Evolutionary conservation across 495 filamentous ascomycete genomes (phyloP), one percentile per base, ranked within the genome.

Genomic region (Neurospora discreta): DNA sequence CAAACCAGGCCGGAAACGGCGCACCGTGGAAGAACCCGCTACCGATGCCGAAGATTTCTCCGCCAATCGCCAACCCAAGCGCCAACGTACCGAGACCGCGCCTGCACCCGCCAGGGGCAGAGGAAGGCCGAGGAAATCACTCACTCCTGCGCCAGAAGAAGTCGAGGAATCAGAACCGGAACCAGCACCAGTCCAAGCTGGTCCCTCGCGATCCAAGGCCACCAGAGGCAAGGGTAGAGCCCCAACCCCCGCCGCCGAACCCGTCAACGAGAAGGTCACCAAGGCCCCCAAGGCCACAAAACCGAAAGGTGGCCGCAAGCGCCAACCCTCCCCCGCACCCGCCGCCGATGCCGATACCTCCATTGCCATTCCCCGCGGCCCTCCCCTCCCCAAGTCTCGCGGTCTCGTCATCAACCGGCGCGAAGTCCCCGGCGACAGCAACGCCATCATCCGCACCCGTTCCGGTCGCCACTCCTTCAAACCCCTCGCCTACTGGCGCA

Each of bases 401-500:
- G 90, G 89, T 69, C 83, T 94, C 4, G 87, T 91, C 70, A 90
- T 93, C 70, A 82, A 91, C 69, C 91, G 92, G 67, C 87, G 89
- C 69, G 90, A 93, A 75, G 88, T 85, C 0, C 74, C 77, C 7
- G 75, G 75, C 73, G 78, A 91, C 88, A 81, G 88, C 71, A 84
- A 85, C 52, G 83, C 80, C 69, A 77, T 82, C 77, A 76, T 74
- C 44, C 84, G 80, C 30, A 88, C 88, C 30, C 84, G 86, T 20
- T 88, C 85, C 7, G 86, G 86, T 13, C 82, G 86, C 20, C 83
- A 78, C 26, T 86, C 84, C 16, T 86, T 94, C 71, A 88, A 90
- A 73, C 95, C 95, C 8, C 80, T 98, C n/a, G 88, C 90, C 43
- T 95, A 85, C 78, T 98, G 95, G 95, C 89, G 88, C 70, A 92